These are phyloP conservation scores for Metarhizium rileyi DNA, from an alignment of 2,329 filamentous ascomycete species.

Conservation along the genomic window DNA sequence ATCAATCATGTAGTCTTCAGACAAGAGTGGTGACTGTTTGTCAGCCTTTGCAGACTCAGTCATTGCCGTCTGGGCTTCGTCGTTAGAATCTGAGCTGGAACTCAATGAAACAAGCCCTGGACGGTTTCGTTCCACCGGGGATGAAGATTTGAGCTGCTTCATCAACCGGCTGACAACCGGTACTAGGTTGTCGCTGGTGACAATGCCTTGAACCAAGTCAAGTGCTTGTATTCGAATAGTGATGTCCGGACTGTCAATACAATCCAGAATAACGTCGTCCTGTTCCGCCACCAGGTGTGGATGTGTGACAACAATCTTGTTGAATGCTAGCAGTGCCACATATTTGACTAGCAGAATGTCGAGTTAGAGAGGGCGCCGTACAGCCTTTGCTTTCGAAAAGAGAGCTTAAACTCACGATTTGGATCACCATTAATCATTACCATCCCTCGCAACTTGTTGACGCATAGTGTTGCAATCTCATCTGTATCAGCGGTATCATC, in stretches of 20 bases:
- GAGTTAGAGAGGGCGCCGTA: constrained; percentile 7
- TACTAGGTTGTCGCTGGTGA: constrained; percentile 75
- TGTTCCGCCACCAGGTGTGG: constrained; percentile 82
- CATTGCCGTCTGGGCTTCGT: constrained; percentile 37
- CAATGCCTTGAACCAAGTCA: constrained; percentile 88
- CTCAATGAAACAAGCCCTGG: constrained; percentile 36
- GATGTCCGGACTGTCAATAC: constrained; percentile 90
- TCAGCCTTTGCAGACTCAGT: constrained; percentile 22
- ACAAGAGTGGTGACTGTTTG: constrained; percentile 50
- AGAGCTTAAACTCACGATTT: constrained; percentile 55
- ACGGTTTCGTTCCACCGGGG: constrained; percentile 37
- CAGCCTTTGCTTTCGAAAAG: not conserved
- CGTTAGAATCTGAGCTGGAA: constrained; percentile 36
- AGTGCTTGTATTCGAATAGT: constrained; percentile 90
- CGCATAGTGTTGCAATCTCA: constrained; percentile 85
- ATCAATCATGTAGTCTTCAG: constrained; percentile 75
- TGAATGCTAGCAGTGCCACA: constrained; percentile 88
- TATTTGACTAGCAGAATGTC: constrained; percentile 66
- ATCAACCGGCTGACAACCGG: constrained; percentile 79
- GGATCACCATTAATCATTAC: constrained; percentile 87
- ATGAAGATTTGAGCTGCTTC: constrained; percentile 66
- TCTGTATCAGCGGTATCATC: constrained; percentile 76
- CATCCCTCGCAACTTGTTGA: constrained; percentile 89
- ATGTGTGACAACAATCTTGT: constrained; percentile 85
- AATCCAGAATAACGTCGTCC: constrained; percentile 92